Evolutionary conservation across 768 basidiomycete species (phyloP).

Genomic region (Phanerodontia chrysosporium): DNA sequence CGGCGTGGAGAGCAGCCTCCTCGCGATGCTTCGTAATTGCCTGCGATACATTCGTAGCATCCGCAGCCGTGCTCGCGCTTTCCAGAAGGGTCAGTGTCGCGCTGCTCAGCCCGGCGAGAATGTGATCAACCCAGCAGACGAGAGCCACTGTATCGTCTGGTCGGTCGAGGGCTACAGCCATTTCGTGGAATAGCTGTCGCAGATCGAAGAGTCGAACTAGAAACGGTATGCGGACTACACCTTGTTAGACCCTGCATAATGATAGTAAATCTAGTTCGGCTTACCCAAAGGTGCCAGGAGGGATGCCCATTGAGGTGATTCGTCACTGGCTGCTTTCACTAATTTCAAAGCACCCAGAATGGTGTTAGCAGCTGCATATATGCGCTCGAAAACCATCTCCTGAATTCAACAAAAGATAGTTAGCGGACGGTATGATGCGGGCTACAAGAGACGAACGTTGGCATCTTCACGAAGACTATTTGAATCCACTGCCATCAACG

Average conservation of each 20-base stretch:
- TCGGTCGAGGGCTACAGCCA: constrained; percentile 31
- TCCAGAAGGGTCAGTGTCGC: constrained; percentile 28
- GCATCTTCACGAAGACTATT: too few species aligned
- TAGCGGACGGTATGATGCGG: too few species aligned
- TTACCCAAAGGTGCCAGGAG: constrained; percentile 16
- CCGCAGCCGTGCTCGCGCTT: constrained; percentile 9
- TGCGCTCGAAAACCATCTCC: constrained; percentile 31
- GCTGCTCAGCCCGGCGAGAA: constrained; percentile 51
- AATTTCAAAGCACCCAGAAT: constrained; percentile 30
- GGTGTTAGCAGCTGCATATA: constrained; percentile 30
- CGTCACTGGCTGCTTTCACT: constrained; percentile 11
- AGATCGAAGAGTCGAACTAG: constrained; percentile 45
- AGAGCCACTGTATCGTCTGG: constrained; percentile 19
- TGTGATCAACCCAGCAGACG: constrained; percentile 64
- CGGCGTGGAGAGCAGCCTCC: constrained; percentile 52
- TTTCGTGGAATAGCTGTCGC: constrained; percentile 43
- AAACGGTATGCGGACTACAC: constrained; percentile 29
- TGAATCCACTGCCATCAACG: too few species aligned
- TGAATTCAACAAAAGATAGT: too few species aligned
- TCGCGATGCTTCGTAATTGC: constrained; percentile 39
- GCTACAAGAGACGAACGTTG: too few species aligned
- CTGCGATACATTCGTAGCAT: constrained; percentile 5
- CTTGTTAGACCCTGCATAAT: constrained; percentile 5
- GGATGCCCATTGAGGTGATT: constrained; percentile 7
- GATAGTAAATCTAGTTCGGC: constrained; percentile 6